A percentile compares a stretch with the other conserved stretches of the same genome.
Conservation (phyloP, 73 alveolate genomes). For the Stentor roeselii region DNA sequence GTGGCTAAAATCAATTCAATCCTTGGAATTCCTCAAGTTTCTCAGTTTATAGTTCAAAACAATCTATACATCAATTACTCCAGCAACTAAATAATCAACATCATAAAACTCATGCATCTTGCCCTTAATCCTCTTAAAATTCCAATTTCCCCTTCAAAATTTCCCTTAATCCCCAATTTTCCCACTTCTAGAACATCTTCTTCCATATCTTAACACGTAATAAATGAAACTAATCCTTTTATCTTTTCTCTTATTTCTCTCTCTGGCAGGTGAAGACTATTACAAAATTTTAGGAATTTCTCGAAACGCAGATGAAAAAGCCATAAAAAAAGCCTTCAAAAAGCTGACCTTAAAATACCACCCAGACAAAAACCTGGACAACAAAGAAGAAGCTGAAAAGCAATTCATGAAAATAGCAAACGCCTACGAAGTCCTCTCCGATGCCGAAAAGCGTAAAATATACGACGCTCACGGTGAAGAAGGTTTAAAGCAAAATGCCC, state of each 20-base stretch:
- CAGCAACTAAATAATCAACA: too few relatives aligned
- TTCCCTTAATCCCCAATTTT: neutral
- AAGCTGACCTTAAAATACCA: slow-evolving; percentile 64
- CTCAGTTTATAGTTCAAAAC: too few relatives aligned
- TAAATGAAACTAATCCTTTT: neutral
- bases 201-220: neutral
- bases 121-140: too few relatives aligned
- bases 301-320: slow-evolving; percentile 61
- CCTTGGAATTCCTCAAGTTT: too few relatives aligned
- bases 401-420: slow-evolving; percentile 80
- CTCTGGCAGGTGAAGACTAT: slow-evolving; percentile 45
- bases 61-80: too few relatives aligned
- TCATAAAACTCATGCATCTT: too few relatives aligned
- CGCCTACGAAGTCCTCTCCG: slow-evolving; percentile 83
- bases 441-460: slow-evolving; percentile 74
- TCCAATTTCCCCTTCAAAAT: neutral
- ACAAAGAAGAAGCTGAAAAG: slow-evolving; percentile 73
- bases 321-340: slow-evolving; percentile 50
- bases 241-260: neutral
- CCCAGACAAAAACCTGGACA: slow-evolving; percentile 72
- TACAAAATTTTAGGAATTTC: slow-evolving; percentile 65
- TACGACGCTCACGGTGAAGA: slow-evolving; percentile 90
- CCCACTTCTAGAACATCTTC: neutral
- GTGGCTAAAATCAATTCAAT: too few relatives aligned
- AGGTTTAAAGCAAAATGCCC: slow-evolving; percentile 46